Evolutionary conservation across 1,139 yeast species (phyloP).

Genomic region (Nakaseomyces glabratus): DNA sequence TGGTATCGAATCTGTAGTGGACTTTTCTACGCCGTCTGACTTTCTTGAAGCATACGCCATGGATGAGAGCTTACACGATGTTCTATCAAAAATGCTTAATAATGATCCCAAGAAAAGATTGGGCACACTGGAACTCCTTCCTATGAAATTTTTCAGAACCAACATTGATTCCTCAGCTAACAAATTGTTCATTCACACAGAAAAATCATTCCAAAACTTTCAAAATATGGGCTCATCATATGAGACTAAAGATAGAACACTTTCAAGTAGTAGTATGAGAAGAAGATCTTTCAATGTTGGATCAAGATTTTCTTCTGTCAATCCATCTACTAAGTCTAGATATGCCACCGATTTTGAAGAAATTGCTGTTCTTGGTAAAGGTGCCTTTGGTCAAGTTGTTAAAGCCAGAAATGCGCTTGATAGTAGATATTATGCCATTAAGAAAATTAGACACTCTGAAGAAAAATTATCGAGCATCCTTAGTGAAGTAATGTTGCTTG

Average conservation of each 20-base stretch:
- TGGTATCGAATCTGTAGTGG: conserved; percentile 48
- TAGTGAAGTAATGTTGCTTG: conserved; percentile 84
- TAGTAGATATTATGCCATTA: conserved; percentile 90
- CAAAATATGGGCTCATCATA: conserved; percentile 8
- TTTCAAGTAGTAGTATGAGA: conserved; percentile 25
- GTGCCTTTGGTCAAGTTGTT: conserved; percentile 96
- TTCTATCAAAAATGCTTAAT: conserved; percentile 57
- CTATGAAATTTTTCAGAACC: conserved; percentile 70
- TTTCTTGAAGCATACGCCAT: conserved; percentile 45
- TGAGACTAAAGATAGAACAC: conserved; percentile 15
- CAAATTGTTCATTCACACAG: conserved; percentile 14
- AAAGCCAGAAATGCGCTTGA: conserved; percentile 88
- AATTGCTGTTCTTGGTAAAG: conserved; percentile 82
- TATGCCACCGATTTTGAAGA: conserved; percentile 87
- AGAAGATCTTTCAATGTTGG: conserved; percentile 37
- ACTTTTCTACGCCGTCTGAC: conserved; percentile 52
- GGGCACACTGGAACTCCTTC: conserved; percentile 73
- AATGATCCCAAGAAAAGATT: conserved; percentile 63
- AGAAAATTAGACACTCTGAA: conserved; percentile 77
- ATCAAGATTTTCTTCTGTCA: conserved; percentile 31
- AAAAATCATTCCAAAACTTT: conserved; percentile 11
- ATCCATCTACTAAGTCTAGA: conserved; percentile 38
- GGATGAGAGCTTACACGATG: conserved; percentile 52
- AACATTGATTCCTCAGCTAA: conserved; percentile 39
- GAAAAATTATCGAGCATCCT: conserved; percentile 71